Conservation (phyloP, 2,329 filamentous ascomycete genomes). For the Sporothrix humicola region DNA sequence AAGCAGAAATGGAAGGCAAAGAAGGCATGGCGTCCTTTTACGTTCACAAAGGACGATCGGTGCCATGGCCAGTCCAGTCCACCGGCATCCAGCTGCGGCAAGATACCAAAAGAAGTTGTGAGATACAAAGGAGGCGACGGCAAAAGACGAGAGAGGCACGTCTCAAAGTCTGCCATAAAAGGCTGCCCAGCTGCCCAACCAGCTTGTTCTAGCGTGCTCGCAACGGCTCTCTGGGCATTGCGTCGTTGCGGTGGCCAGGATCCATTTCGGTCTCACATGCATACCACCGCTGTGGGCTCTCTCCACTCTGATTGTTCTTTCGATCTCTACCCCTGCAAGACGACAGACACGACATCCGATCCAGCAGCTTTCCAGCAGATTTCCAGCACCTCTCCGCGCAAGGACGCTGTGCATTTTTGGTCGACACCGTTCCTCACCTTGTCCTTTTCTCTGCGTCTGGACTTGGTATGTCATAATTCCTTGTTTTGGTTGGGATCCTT, state of each 20-base stretch:
- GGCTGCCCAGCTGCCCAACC: neutral
- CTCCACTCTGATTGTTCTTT: neutral
- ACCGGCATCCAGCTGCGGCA: neutral
- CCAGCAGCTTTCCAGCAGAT: constrained; percentile 8
- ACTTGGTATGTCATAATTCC: neutral
- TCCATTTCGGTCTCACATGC: constrained; percentile 30
- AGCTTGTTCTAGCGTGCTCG: neutral
- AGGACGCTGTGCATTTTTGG: neutral
- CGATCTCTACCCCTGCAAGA: constrained; percentile 17
- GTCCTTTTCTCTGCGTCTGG: neutral
- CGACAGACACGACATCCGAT: constrained; percentile 7
- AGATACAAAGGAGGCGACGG: neutral
- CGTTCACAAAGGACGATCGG: neutral
- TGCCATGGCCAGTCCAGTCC: neutral
- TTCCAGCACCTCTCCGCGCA: constrained; percentile 3
- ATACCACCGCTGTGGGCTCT: constrained; percentile 22
- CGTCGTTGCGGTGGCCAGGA: constrained; percentile 3
- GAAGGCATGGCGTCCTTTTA: neutral
- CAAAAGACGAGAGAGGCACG: neutral
- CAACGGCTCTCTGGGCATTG: neutral
- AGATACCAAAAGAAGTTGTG: neutral
- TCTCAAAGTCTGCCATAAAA: too few species aligned
- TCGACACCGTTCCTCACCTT: neutral
- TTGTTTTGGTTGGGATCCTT: neutral
- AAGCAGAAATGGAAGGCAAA: neutral